Conservation (phyloP, 2,329 filamentous ascomycete genomes). For the Beauveria sp. region DNA sequence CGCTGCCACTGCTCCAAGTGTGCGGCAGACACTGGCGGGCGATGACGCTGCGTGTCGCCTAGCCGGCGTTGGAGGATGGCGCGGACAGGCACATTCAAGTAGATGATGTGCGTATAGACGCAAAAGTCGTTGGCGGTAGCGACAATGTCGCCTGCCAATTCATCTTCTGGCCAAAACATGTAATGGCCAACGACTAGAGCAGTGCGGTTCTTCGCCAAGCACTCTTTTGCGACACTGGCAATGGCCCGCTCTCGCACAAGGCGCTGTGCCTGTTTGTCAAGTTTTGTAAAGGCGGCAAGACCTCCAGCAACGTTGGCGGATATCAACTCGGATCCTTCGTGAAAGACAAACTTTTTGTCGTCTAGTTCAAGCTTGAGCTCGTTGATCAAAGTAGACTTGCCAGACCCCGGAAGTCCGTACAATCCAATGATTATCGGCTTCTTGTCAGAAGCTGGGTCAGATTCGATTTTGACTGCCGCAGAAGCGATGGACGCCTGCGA, state of each 20-base stretch:
- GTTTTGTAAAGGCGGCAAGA: slow-evolving; percentile 37
- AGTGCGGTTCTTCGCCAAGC: slow-evolving; percentile 22
- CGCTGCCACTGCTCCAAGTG: slow-evolving; percentile 42
- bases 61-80: slow-evolving; percentile 29
- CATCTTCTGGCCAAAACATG: slow-evolving; percentile 43
- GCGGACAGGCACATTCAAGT: slow-evolving; percentile 36
- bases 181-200: slow-evolving; percentile 49
- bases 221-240: slow-evolving; percentile 31
- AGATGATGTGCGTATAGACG: slow-evolving; percentile 51
- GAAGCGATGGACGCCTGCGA: neutral
- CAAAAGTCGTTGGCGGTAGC: slow-evolving; percentile 38
- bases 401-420: slow-evolving; percentile 47
- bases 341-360: slow-evolving; percentile 33
- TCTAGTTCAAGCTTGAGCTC: slow-evolving; percentile 30
- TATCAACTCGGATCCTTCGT: slow-evolving; percentile 46
- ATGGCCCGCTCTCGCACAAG: slow-evolving; percentile 39
- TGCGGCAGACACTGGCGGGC: slow-evolving; percentile 23
- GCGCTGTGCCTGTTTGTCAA: slow-evolving; percentile 29
- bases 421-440: slow-evolving; percentile 41
- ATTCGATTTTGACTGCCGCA: neutral
- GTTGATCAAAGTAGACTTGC: slow-evolving; percentile 40
- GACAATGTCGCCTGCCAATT: slow-evolving; percentile 23
- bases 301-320: slow-evolving; percentile 34
- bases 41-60: slow-evolving; percentile 29
- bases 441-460: neutral